A percentile compares a stretch with the other conserved stretches of the same genome.
Evolutionary conservation across 2,329 filamentous ascomycete species (phyloP).

Genomic region (Xylariaceae sp.): DNA sequence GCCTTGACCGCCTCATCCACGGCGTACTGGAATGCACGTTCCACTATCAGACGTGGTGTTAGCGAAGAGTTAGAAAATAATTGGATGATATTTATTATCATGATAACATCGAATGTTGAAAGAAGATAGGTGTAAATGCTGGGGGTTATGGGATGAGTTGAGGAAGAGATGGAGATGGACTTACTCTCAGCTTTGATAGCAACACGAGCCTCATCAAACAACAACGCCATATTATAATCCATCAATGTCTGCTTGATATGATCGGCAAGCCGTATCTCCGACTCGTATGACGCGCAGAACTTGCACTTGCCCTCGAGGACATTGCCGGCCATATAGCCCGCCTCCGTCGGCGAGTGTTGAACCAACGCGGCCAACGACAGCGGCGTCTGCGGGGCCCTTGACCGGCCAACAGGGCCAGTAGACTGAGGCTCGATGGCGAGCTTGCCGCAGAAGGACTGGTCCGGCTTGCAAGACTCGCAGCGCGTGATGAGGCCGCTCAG

Average conservation of each 20-base stretch:
- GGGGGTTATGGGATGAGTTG: no score
- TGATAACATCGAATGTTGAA: no score
- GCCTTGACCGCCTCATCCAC: slow-evolving; percentile 20
- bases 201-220: slow-evolving; percentile 17
- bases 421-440: slow-evolving; percentile 12
- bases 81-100: no score
- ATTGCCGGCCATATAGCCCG: slow-evolving; percentile 5
- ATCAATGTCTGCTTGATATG: slow-evolving; percentile 21
- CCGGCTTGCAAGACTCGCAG: slow-evolving; percentile 16
- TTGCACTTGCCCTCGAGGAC: slow-evolving; percentile 21
- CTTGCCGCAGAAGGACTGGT: slow-evolving; percentile 16
- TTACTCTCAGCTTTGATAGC: slow-evolving; percentile 18
- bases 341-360: slow-evolving; percentile 8
- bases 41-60: slow-evolving; percentile 8
- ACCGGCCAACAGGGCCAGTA: not conserved
- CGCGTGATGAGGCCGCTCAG: slow-evolving; percentile 18
- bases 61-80: no score
- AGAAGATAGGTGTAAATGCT: no score
- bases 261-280: slow-evolving; percentile 21
- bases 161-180: not conserved
- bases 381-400: not conserved
- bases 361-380: slow-evolving; percentile 17
- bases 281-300: slow-evolving; percentile 20
- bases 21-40: slow-evolving; percentile 19
- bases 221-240: slow-evolving; percentile 23